phyloP scores from a whole-genome alignment of 805 yeast genomes.

The Ogataea sp. region DNA sequence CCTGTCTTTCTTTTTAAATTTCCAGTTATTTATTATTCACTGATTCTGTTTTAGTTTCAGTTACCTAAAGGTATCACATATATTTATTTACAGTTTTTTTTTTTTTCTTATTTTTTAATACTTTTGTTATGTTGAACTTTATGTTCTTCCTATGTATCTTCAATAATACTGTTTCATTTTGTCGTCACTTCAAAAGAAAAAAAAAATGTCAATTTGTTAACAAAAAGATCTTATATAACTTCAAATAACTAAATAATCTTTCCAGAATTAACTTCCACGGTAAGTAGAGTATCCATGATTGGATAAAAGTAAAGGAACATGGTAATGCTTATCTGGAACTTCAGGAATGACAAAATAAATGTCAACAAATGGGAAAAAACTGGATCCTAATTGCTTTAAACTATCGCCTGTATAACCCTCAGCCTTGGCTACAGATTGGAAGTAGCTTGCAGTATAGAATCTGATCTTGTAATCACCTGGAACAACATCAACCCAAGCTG shows the following conservation, averaged over 20 bases:
- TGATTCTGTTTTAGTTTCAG: too few species aligned
- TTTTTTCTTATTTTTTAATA: too few species aligned
- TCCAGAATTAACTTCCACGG: slow-evolving; percentile 64
- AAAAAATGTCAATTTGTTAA: too few species aligned
- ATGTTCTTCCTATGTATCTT: background rate
- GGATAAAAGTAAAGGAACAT: slow-evolving; percentile 77
- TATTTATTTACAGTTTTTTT: background rate
- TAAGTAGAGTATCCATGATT: slow-evolving; percentile 88
- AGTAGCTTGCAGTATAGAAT: slow-evolving; percentile 69
- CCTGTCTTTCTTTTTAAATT: too few species aligned
- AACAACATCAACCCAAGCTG: slow-evolving; percentile 38
- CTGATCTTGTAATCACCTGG: slow-evolving; percentile 71
- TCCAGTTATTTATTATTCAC: too few species aligned
- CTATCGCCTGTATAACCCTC: slow-evolving; percentile 14
- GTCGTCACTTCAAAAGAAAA: too few species aligned
- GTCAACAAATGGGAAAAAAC: slow-evolving; percentile 86
- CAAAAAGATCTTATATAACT: too few species aligned
- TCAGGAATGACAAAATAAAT: slow-evolving; percentile 59
- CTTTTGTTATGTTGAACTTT: background rate
- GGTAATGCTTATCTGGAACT: slow-evolving; percentile 77
- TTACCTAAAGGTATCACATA: too few species aligned
- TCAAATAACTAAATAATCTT: too few species aligned
- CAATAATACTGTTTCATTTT: too few species aligned
- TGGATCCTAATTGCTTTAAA: slow-evolving; percentile 20
- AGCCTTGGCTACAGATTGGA: slow-evolving; percentile 20